Evolutionary conservation across 805 yeast species (phyloP).

Genomic region (Kazachstania africana): DNA sequence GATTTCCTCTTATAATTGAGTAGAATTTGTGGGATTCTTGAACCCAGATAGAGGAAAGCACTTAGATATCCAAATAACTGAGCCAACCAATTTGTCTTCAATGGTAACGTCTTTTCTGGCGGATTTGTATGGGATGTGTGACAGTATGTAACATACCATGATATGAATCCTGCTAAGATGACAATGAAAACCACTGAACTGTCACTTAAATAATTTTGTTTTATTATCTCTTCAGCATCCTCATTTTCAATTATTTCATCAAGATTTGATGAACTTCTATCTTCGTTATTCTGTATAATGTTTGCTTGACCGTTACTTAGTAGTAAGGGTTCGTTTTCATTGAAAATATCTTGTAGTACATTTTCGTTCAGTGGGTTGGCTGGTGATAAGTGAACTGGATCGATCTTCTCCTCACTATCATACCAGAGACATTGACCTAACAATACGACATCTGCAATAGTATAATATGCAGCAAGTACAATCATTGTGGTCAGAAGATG

Average conservation of each 20-base stretch:
- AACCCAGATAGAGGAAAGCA: constrained; percentile 68
- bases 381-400: constrained; percentile 73
- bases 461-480: constrained; percentile 82
- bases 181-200: constrained; percentile 53
- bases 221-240: constrained; percentile 9
- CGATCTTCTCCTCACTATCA: constrained; percentile 42
- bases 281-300: constrained; percentile 4
- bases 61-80: constrained; percentile 78
- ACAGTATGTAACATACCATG: constrained; percentile 67
- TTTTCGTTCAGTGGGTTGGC: constrained; percentile 75
- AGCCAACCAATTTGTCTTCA: constrained; percentile 63
- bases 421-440: constrained; percentile 76
- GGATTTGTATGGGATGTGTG: constrained; percentile 20
- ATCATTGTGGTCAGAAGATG: constrained; percentile 92
- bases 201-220: constrained; percentile 17
- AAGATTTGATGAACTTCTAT: constrained; percentile 3
- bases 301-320: constrained; percentile 1
- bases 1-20: constrained; percentile 79
- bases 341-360: constrained; percentile 38
- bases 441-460: constrained; percentile 78
- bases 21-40: constrained; percentile 84
- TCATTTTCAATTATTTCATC: constrained; percentile 5
- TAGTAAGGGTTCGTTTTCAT: constrained; percentile 24
- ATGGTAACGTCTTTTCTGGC: constrained; percentile 19
- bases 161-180: constrained; percentile 67